Evolutionary conservation across 768 basidiomycete genomes (phyloP), one percentile per base, ranked within the genome.

Genomic region (Lactarius evosmus): DNA sequence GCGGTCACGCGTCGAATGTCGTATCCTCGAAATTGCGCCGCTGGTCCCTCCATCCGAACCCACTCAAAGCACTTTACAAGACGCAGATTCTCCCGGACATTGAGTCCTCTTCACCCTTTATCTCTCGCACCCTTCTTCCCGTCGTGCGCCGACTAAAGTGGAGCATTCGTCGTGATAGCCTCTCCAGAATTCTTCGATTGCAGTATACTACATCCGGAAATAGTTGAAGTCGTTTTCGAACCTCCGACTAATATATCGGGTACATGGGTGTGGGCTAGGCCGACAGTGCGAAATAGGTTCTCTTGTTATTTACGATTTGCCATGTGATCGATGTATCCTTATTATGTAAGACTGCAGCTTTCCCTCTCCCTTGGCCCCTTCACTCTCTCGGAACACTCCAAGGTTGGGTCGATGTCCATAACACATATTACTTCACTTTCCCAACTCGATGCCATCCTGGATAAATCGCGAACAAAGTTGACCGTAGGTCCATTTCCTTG

Each of bases 81-180:
- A 76, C 78, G 0, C 84, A 81, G 53, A 78, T 88, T 49, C 76
- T 87, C 36, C 87, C 88, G 0, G 86, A 88, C 69, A 75, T 85
- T 36, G 86, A 88, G 67, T 83, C 82, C 2, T 83, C 85, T 7
- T 83, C 81, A 0, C 74, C 78, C 5, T 76, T 74, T 22, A 75
- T 90, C 55, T 85, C 86, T 1, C 83, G 86, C 32, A 78, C 80
- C 8, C 78, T 91, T 29, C 74, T 89, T 4, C 86, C 89, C 16
- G 77, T 82, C 27, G 78, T 90, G 70, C 84, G 82, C 61, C 78
- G 82, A 70, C 78, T 91, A 65, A 90, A 89, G 72, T 91, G 88
- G 87, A 84, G 82, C 41, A 73, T 89, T 54, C 83, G 85, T 69
- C 78, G 80, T 14, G 89, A 90, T 70, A 78, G 77, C 53, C 75